Conservation (phyloP, 352 stramenopile genomes). For the Peronosclerospora sorghi region DNA sequence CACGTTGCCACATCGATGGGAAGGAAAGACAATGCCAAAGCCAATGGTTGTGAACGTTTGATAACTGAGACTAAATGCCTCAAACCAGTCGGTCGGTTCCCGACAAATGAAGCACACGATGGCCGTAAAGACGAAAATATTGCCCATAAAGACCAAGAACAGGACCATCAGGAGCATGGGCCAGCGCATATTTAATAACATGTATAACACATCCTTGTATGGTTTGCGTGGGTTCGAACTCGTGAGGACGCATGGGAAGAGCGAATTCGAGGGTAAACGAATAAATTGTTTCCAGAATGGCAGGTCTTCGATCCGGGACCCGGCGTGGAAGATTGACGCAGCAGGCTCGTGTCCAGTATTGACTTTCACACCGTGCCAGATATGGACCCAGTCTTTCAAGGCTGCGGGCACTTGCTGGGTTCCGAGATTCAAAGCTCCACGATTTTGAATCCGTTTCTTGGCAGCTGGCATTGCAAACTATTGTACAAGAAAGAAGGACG, state of each 20-base stretch:
- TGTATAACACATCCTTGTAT: constrained; percentile 81
- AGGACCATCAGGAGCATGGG: constrained; percentile 57
- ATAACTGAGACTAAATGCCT: constrained; percentile 66
- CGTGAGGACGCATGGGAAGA: constrained; percentile 57
- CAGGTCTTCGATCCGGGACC: constrained; percentile 47
- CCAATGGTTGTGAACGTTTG: constrained; percentile 82
- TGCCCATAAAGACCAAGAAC: constrained; percentile 39
- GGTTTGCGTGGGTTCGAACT: constrained; percentile 43
- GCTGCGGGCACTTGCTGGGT: constrained; percentile 47
- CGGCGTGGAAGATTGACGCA: constrained; percentile 56
- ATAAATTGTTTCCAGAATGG: constrained; percentile 65
- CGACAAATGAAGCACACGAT: constrained; percentile 37
- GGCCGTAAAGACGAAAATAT: constrained; percentile 53
- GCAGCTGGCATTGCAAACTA: constrained; percentile 43
- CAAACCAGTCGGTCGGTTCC: constrained; percentile 43
- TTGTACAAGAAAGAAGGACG: too few relatives aligned
- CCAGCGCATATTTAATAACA: constrained; percentile 77
- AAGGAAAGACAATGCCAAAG: constrained; percentile 68
- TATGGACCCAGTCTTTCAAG: constrained; percentile 65
- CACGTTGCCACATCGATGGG: constrained; percentile 51
- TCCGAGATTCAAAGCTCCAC: constrained; percentile 26
- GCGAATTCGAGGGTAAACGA: constrained; percentile 51
- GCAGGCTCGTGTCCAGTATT: constrained; percentile 18
- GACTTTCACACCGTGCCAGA: constrained; percentile 72
- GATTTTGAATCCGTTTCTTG: constrained; percentile 71